Evolutionary conservation across 176 grass and related monocot species (phyloP).

Genomic region (Oryza coarctata): DNA sequence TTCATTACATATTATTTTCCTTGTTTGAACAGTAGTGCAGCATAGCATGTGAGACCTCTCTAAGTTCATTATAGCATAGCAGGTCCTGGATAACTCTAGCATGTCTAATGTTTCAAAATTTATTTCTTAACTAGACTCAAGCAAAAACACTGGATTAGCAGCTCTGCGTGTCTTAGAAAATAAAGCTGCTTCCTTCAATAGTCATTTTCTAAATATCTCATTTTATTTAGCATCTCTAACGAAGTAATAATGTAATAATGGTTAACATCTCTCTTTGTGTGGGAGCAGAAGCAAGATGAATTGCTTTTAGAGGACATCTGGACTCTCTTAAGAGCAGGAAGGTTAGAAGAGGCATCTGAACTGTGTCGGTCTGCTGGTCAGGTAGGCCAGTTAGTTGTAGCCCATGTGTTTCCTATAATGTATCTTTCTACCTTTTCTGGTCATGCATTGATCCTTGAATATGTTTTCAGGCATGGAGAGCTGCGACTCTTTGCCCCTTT

Average conservation of each 20-base stretch:
- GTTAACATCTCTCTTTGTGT: conserved; percentile 18
- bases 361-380: conserved; percentile 96
- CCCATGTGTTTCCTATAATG: conserved; percentile 9
- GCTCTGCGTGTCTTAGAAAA: neutral
- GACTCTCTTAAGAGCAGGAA: conserved; percentile 93
- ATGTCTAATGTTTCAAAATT: neutral
- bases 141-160: neutral
- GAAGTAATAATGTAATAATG: neutral
- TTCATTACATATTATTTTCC: neutral
- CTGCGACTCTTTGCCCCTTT: conserved; percentile 85
- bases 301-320: conserved; percentile 90
- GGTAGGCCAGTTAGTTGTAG: conserved; percentile 40
- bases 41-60: neutral
- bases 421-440: neutral
- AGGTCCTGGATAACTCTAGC: neutral
- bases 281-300: conserved; percentile 92
- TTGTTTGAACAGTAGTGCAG: conserved; percentile 3
- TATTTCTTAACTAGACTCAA: conserved; percentile 16
- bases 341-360: conserved; percentile 90
- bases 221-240: conserved; percentile 19
- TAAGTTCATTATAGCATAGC: conserved; percentile 6
- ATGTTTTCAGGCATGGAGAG: conserved; percentile 85
- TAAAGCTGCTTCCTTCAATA: neutral
- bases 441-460: conserved; percentile 10
- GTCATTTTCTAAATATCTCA: neutral